Conservation (phyloP, 2,329 filamentous ascomycete species). For the Fusarium sp. region DNA sequence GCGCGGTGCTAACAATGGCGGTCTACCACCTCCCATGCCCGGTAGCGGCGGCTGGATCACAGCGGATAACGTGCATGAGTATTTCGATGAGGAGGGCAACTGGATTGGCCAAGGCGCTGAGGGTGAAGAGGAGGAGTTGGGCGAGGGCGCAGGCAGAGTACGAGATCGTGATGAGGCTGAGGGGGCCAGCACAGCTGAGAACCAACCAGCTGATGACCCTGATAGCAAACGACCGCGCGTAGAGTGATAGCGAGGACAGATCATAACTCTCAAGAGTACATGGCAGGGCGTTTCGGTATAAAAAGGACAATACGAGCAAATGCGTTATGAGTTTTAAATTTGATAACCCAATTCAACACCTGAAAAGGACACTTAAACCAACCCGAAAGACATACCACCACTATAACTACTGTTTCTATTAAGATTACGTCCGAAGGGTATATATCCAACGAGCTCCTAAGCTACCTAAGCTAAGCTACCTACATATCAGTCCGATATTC, state of each 20-base stretch:
- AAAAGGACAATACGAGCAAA: conserved; percentile 20
- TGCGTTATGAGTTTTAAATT: conserved; percentile 16
- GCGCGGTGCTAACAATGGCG: conserved; percentile 63
- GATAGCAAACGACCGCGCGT: conserved; percentile 66
- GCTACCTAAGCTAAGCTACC: conserved; percentile 20
- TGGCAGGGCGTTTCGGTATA: conserved; percentile 44
- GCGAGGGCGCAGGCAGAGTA: conserved; percentile 75
- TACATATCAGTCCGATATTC: conserved; percentile 11
- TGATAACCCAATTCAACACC: neutral
- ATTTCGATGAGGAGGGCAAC: conserved; percentile 85
- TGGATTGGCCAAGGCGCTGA: conserved; percentile 70
- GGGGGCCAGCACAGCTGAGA: conserved; percentile 61
- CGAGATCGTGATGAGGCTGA: conserved; percentile 69
- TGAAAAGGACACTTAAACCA: neutral
- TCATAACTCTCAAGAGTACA: conserved; percentile 9
- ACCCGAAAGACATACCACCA: neutral
- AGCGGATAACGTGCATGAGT: conserved; percentile 89
- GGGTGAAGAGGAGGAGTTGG: conserved; percentile 64
- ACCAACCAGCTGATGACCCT: conserved; percentile 55
- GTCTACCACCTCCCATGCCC: conserved; percentile 76
- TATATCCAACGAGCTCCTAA: conserved; percentile 42
- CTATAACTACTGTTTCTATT: conserved; percentile 36
- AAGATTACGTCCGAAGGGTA: conserved; percentile 47
- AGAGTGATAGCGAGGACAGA: conserved; percentile 53
- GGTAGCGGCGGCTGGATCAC: conserved; percentile 90